Conservation (phyloP, 768 basidiomycete genomes). For the Kwoniella sp. region DNA sequence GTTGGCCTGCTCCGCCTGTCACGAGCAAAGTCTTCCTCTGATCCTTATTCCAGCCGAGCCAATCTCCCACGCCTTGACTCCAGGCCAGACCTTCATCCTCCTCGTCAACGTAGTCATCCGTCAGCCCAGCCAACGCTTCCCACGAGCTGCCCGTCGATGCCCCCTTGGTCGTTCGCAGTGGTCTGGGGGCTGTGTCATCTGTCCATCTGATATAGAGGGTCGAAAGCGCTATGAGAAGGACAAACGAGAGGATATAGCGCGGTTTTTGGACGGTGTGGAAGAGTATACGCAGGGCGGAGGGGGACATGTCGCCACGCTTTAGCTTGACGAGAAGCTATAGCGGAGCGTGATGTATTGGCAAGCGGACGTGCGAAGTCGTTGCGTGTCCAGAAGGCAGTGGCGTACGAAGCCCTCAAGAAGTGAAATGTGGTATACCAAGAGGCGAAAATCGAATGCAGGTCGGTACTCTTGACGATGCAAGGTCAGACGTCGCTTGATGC, state of each 20-base stretch:
- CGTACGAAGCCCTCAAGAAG: too few species aligned
- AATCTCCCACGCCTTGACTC: conserved; percentile 9
- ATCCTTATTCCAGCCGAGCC: conserved; percentile 21
- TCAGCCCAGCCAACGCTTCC: conserved; percentile 17
- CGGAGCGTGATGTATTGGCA: too few species aligned
- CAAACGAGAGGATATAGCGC: conserved; percentile 15
- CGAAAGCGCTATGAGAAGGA: conserved; percentile 13
- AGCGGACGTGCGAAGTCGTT: neutral
- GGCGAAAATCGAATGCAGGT: too few species aligned
- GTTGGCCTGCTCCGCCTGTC: conserved; percentile 45
- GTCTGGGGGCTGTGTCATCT: neutral
- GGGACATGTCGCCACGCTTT: neutral
- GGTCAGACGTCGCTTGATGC: too few species aligned
- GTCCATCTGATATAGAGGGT: conserved; percentile 5
- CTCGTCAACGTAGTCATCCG: conserved; percentile 1
- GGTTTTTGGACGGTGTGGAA: conserved; percentile 14
- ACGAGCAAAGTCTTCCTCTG: conserved; percentile 33
- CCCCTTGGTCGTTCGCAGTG: conserved; percentile 7
- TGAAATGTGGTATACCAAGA: too few species aligned
- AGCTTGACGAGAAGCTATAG: neutral
- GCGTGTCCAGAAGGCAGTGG: too few species aligned
- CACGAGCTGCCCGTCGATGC: conserved; percentile 16
- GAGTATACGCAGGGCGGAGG: neutral
- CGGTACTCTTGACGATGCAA: too few species aligned
- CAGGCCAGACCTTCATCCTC: conserved; percentile 3